Conservation (phyloP, 306 rosid species). For the Cicer cuneatum region DNA sequence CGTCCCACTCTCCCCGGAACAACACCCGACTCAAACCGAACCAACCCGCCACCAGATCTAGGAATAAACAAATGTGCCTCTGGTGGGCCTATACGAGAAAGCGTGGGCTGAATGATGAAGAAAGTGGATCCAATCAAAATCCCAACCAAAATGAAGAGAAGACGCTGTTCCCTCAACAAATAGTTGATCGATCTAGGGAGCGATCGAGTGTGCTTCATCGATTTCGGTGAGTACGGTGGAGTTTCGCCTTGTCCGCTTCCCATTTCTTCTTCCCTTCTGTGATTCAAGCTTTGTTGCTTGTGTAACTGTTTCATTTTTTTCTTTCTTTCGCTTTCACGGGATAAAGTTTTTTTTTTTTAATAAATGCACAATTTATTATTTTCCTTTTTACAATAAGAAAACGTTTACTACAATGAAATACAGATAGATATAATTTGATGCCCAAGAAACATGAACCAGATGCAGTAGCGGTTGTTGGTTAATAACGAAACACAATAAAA, state of each 20-base stretch:
- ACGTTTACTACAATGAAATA: neutral
- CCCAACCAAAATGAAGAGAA: constrained; percentile 81
- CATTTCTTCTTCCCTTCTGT: constrained; percentile 80
- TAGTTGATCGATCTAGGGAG: constrained; percentile 93
- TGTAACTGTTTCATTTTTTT: constrained; percentile 64
- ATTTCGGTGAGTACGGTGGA: constrained; percentile 79
- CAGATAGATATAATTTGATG: neutral
- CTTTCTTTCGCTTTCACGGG: neutral
- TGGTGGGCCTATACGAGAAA: constrained; percentile 70
- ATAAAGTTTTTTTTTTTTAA: too few relatives aligned
- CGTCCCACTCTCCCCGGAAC: constrained; percentile 50
- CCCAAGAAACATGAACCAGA: neutral
- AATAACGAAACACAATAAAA: constrained; percentile 15
- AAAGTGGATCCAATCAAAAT: constrained; percentile 89
- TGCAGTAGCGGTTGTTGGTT: constrained; percentile 30
- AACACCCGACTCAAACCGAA: neutral
- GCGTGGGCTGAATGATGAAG: constrained; percentile 81
- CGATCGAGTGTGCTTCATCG: constrained; percentile 71
- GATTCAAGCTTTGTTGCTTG: constrained; percentile 71
- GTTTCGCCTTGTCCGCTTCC: constrained; percentile 5
- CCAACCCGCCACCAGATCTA: constrained; percentile 14
- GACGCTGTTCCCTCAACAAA: constrained; percentile 80
- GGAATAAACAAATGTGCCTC: constrained; percentile 49
- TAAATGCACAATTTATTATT: neutral
- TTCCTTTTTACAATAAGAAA: neutral